Evolutionary conservation across 202 grass and related monocot species (phyloP).

Genomic region (Eragrostis tef): DNA sequence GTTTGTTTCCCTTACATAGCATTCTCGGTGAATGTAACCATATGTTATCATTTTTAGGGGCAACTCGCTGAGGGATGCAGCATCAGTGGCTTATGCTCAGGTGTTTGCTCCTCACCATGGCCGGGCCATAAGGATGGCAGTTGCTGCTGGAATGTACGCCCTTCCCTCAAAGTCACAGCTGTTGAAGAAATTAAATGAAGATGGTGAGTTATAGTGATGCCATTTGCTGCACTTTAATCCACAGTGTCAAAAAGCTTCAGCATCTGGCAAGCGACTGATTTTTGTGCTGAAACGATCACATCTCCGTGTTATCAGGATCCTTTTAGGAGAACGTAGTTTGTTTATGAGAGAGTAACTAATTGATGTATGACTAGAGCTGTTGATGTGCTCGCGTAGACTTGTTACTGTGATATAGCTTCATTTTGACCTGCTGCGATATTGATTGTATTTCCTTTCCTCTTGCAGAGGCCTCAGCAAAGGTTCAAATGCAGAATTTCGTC

Average conservation of each 20-base stretch:
- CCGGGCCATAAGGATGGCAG: slow-evolving; percentile 89
- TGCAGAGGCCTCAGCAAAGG: slow-evolving; percentile 72
- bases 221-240: neutral
- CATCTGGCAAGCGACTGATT: neutral
- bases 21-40: slow-evolving; percentile 11
- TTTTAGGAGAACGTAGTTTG: neutral
- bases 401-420: neutral
- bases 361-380: neutral
- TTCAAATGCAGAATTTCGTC: slow-evolving; percentile 78
- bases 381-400: neutral
- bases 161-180: slow-evolving; percentile 91
- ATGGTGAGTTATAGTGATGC: slow-evolving; percentile 59
- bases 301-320: neutral
- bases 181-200: slow-evolving; percentile 88
- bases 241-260: neutral
- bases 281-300: neutral
- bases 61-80: slow-evolving; percentile 79
- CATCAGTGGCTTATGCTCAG: slow-evolving; percentile 73
- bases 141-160: slow-evolving; percentile 82
- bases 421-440: neutral
- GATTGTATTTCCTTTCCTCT: slow-evolving; percentile 19
- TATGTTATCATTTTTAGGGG: slow-evolving; percentile 49
- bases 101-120: slow-evolving; percentile 94
- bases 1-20: neutral
- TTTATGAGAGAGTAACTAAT: neutral